Base-by-base conservation (phyloP, 495 filamentous ascomycete species). In the Evernia prunastri region DNA sequence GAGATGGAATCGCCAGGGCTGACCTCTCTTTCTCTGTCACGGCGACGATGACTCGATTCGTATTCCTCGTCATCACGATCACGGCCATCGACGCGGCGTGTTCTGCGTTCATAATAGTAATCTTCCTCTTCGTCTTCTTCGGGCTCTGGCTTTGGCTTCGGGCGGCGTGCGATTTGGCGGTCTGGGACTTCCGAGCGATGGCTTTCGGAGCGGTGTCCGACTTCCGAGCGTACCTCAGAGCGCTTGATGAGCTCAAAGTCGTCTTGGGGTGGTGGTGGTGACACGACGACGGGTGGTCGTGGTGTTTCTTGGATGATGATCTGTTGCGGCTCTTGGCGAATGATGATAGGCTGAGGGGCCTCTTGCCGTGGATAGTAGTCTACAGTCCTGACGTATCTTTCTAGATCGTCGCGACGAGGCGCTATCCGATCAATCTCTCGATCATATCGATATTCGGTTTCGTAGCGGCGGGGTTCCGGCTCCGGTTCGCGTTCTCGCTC, bases 251-350 rank as follows among this genome's bases (percentile, higher is more conserved):
- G 73, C 59, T 88, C 87, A 68, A 85, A 88, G 8, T 86, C 83
- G 65, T 91, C 86, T 40, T 87, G 79, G 33, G 81, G 66, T 20
- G 53, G 54, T 15, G 59, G 79, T 40, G 71, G 69, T 45, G 81
- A 82, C 45, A 89, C 70, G 58, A 92, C 84, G 63, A 90, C 78
- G 11, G 86, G 86, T 56, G 84, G 78, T 56, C 83, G 86, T n/a
- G 86, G 85, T 7, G 83, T 81, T 78, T 92, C 86, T 71, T 88
- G 83, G 65, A 91, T 80, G 69, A 91, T 87, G 76, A 92, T 84
- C 70, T 83, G 83, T 68, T 89, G 86, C 53, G 79, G 80, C 69
- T 90, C 83, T 53, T 85, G 84, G 67, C 83, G 87, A 73, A 92
- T 88, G 69, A 90, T 77, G 67, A 89, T 86, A 51, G 87, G 85